Percentiles rank a stretch among this genome's conserved stretches.
These are phyloP conservation scores for Fraxinus baroniana DNA, from an alignment of 305 asterid genomes.

Conservation along the genomic window DNA sequence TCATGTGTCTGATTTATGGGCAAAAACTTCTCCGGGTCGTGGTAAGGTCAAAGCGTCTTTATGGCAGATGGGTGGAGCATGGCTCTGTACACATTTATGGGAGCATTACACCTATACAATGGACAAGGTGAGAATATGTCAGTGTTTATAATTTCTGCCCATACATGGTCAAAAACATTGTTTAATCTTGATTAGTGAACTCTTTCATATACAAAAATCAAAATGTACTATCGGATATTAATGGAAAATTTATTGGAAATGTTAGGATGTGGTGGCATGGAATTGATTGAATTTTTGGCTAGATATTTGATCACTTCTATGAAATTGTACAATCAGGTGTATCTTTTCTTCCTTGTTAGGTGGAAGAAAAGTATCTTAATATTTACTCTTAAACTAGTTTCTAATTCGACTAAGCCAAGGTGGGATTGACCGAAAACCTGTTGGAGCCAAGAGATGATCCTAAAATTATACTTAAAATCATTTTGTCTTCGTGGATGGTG, in stretches of 20 bases:
- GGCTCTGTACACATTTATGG: conserved; percentile 83
- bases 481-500: neutral
- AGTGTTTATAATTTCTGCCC: neutral
- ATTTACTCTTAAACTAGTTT: neutral
- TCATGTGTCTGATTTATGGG: conserved; percentile 80
- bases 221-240: neutral
- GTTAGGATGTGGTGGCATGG: neutral
- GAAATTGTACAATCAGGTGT: neutral
- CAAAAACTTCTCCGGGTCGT: conserved; percentile 67
- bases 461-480: neutral
- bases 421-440: too few relatives aligned
- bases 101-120: conserved; percentile 72
- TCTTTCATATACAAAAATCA: neutral
- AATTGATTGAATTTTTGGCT: neutral
- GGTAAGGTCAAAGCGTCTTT: conserved; percentile 69
- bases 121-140: conserved; percentile 50
- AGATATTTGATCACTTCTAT: neutral
- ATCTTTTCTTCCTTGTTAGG: neutral
- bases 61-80: conserved; percentile 94
- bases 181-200: conserved; percentile 76
- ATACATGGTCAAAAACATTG: neutral
- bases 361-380: neutral
- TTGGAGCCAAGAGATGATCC: too few relatives aligned
- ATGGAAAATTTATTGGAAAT: neutral
- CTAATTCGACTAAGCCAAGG: neutral